Percentiles rank a stretch among this genome's conserved stretches.
Conservation (phyloP, 257 asterid genomes). For the Nicotiana otophora region DNA sequence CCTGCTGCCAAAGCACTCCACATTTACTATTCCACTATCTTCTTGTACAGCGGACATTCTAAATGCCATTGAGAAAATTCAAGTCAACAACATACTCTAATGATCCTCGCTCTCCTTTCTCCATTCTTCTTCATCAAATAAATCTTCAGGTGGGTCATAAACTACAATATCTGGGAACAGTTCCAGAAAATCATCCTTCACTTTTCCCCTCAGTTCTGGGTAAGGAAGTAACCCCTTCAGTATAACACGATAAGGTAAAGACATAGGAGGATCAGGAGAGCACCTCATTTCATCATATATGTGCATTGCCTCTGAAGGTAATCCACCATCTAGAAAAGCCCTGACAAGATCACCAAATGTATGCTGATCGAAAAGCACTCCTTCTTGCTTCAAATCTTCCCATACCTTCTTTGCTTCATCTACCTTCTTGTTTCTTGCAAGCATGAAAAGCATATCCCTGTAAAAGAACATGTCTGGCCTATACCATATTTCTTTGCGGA, state of each 20-base stretch:
- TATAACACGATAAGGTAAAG: constrained; percentile 82
- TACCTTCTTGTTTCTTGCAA: constrained; percentile 70
- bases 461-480: constrained; percentile 92
- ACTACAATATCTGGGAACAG: constrained; percentile 78
- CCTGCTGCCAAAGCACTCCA: not conserved
- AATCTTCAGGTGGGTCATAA: constrained; percentile 82
- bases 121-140: constrained; percentile 43
- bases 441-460: constrained; percentile 94
- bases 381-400: constrained; percentile 73
- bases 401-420: constrained; percentile 67
- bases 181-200: constrained; percentile 79
- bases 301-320: constrained; percentile 70
- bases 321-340: constrained; percentile 66
- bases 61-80: not conserved
- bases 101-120: constrained; percentile 47
- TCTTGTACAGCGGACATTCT: not conserved
- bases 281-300: constrained; percentile 81
- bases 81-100: constrained; percentile 18
- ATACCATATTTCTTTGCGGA: constrained; percentile 82
- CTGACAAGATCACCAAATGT: constrained; percentile 89
- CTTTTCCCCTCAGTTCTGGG: constrained; percentile 79
- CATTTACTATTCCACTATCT: not conserved
- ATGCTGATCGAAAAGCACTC: constrained; percentile 85
- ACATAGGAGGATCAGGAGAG: constrained; percentile 69
- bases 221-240: constrained; percentile 76